Conservation (phyloP, 1,284 basidiomycete species). For the Coriolopsis trogii region DNA sequence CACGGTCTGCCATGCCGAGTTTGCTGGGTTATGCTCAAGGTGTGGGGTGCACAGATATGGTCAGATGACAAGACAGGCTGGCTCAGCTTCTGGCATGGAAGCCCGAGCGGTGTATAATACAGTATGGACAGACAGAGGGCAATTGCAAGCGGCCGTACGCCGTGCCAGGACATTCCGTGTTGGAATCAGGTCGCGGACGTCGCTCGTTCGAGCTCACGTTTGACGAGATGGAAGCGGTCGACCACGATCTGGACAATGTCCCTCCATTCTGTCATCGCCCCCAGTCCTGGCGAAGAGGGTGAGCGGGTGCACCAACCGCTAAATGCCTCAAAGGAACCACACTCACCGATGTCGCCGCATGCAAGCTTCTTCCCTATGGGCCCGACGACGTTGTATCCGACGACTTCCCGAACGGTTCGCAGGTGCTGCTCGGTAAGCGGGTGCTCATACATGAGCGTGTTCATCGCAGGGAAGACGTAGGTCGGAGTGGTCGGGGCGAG, state of each 20-base stretch:
- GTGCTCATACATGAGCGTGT: conserved; percentile 96
- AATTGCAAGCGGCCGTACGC: too few relatives aligned
- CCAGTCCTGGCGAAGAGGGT: conserved; percentile 57
- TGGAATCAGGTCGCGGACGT: too few relatives aligned
- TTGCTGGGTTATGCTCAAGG: too few relatives aligned
- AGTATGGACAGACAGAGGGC: too few relatives aligned
- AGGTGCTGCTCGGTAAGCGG: conserved; percentile 90
- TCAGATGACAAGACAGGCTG: too few relatives aligned
- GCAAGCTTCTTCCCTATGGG: conserved; percentile 88
- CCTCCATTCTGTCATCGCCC: conserved; percentile 93
- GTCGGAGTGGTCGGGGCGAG: conserved; percentile 82
- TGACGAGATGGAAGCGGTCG: conserved; percentile 49
- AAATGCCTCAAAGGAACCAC: not conserved
- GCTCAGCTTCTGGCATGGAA: too few relatives aligned
- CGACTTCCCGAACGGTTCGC: conserved; percentile 66
- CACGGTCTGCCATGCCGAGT: too few relatives aligned
- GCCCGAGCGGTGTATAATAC: too few relatives aligned
- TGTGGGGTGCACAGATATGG: too few relatives aligned
- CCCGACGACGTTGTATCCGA: conserved; percentile 82
- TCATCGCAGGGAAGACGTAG: conserved; percentile 97
- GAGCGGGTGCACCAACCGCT: not conserved
- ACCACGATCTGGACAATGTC: conserved; percentile 77
- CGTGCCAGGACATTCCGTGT: too few relatives aligned
- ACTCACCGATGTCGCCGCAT: conserved; percentile 87
- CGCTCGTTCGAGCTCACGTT: not conserved